Evolutionary conservation across 192 early-diverging fungal genomes (phyloP).

Genomic region (Chytriomyces hyalinus): DNA sequence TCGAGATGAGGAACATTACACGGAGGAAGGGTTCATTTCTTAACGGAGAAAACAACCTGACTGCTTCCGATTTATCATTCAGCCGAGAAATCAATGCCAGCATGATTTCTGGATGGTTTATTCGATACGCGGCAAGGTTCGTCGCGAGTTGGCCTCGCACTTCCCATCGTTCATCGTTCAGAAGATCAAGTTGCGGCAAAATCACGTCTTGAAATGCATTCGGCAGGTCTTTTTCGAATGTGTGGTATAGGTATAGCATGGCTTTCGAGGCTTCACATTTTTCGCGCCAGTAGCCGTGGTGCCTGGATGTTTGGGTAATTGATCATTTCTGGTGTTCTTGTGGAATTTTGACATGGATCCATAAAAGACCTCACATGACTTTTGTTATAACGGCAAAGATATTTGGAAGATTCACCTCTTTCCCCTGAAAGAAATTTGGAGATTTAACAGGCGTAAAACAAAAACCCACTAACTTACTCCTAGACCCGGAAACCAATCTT

Average conservation of each 20-base stretch:
- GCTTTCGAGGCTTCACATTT: constrained; percentile 33
- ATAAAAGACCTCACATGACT: constrained; percentile 27
- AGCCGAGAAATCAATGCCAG: constrained; percentile 40
- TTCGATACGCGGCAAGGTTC: constrained; percentile 43
- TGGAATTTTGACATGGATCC: not conserved
- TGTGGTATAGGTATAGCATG: constrained; percentile 37
- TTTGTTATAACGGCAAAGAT: constrained; percentile 42
- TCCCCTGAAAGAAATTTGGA: constrained; percentile 35
- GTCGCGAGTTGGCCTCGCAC: constrained; percentile 44
- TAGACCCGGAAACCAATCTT: constrained; percentile 54
- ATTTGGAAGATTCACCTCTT: constrained; percentile 36
- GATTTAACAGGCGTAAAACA: not conserved
- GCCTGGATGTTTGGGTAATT: not conserved
- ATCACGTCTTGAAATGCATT: constrained; percentile 43
- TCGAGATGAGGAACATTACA: not conserved
- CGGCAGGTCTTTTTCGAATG: constrained; percentile 49
- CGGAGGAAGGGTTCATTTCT: not conserved
- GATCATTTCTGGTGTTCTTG: not conserved
- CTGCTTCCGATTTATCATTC: constrained; percentile 41
- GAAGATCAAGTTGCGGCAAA: constrained; percentile 43
- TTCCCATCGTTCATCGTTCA: constrained; percentile 48
- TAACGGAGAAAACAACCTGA: constrained; percentile 17
- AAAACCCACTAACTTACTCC: constrained; percentile 31
- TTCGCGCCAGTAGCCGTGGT: constrained; percentile 28
- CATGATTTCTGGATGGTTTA: constrained; percentile 44